These are phyloP conservation scores for Epichloe uncinata DNA, from an alignment of 2,329 filamentous ascomycete species.

Conservation along the genomic window DNA sequence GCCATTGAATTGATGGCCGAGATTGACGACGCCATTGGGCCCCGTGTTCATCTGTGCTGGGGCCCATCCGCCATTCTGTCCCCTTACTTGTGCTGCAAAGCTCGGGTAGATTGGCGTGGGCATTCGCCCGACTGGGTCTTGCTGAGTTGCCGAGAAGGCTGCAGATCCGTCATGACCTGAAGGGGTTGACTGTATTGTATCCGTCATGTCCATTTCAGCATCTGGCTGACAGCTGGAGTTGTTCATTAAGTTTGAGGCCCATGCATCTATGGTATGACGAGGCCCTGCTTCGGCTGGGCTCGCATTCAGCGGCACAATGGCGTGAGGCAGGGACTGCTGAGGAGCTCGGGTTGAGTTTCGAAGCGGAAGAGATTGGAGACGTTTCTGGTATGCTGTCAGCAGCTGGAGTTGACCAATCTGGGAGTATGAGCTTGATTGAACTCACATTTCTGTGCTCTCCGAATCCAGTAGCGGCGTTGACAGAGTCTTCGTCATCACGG, in stretches of 20 bases:
- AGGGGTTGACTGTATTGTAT: slow-evolving; percentile 12
- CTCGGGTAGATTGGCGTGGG: slow-evolving; percentile 47
- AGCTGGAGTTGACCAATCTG: background rate
- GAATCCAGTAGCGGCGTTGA: slow-evolving; percentile 27
- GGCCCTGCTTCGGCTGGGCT: slow-evolving; percentile 24
- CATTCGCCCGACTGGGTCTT: slow-evolving; percentile 30
- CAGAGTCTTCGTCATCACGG: slow-evolving; percentile 32
- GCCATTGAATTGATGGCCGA: slow-evolving; percentile 26
- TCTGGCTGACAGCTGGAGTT: slow-evolving; percentile 14
- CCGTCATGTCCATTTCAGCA: slow-evolving; percentile 39
- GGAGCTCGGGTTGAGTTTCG: slow-evolving; percentile 28
- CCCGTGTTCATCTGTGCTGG: slow-evolving; percentile 20
- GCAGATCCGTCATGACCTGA: slow-evolving; percentile 10
- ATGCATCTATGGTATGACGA: slow-evolving; percentile 19
- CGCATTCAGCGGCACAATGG: slow-evolving; percentile 27
- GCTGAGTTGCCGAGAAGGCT: background rate
- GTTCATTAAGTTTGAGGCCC: slow-evolving; percentile 15
- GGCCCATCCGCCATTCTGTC: slow-evolving; percentile 33
- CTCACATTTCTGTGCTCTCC: slow-evolving; percentile 38
- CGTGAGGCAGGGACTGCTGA: slow-evolving; percentile 18
- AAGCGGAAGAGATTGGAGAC: slow-evolving; percentile 38
- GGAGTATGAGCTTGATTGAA: background rate
- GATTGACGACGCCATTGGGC: slow-evolving; percentile 23
- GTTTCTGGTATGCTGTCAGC: slow-evolving; percentile 30
- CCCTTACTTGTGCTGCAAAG: slow-evolving; percentile 41